Evolutionary conservation across 2,329 filamentous ascomycete genomes (phyloP), one percentile per base, ranked within the genome.

Genomic region (Colletotrichum destructivum): DNA sequence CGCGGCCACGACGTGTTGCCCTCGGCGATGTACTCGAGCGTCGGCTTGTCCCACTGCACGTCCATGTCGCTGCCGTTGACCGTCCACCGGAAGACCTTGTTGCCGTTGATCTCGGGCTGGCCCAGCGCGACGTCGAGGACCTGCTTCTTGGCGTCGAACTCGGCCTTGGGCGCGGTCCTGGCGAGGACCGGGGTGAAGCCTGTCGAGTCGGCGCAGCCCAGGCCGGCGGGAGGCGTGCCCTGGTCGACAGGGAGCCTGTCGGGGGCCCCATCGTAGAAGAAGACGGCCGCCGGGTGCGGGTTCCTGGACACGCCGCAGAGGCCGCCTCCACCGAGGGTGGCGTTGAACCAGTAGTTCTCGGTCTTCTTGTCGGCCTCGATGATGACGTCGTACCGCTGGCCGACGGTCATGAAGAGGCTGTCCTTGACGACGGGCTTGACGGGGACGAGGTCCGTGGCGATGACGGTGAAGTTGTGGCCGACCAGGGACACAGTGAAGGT

Each of bases 361-460:
- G 76, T 66, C 16, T 75, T 70, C 66, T 79, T 71, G 64, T 78
- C 75, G 12, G 80, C 84, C 54, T 81, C 79, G 35, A 87, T 82
- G 52, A 77, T 76, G 12, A 83, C 71, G 71, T 88, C 85, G 60
- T 80, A 77, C 9, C 88, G 79, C 77, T 79, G 83, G 51, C 79
- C 84, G 72, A 88, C 82, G 52, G 83, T 86, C n/a, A 91, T 79
- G 57, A 83, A 86, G 55, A 90, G 80, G 26, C 83, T 80, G 7
- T 84, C 79, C 1, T 84, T 85, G 4, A 80, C 81, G 75, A 87
- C 88, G 1, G 89, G 85, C 71, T 84, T 78, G 52, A 89, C 80
- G 1, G 86, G 84, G 2, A 90, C 87, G 49, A 88, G 85, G 76
- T 90, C 89, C 55, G 82, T 84, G 13, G 84, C 81, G 62, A 90